A percentile compares a stretch with the other conserved stretches of the same genome.
phyloP scores from a whole-genome alignment of 2,329 filamentous ascomycete genomes.

The Rhynchosporium secalis region DNA sequence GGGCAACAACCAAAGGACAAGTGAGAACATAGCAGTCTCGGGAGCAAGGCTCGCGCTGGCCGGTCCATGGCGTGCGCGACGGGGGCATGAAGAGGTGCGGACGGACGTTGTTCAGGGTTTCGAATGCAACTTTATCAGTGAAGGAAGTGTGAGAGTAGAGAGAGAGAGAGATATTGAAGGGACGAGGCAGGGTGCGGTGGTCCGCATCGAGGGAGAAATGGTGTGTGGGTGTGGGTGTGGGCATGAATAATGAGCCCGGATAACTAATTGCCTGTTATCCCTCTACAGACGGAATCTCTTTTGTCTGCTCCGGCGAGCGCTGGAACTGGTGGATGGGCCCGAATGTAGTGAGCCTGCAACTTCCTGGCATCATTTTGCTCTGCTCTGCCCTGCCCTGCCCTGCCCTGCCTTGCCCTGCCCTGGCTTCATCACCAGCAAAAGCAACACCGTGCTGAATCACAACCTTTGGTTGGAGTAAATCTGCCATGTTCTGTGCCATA shows the following conservation, averaged over 20 bases:
- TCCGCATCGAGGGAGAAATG: not conserved
- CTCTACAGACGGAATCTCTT: too few species aligned
- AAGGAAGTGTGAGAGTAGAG: constrained; percentile 10
- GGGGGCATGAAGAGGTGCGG: constrained; percentile 12
- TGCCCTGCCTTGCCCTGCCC: not conserved
- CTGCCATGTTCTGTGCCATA: constrained; percentile 3
- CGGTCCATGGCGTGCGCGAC: constrained; percentile 17
- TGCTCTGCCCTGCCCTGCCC: constrained; percentile 5
- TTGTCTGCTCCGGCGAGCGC: too few species aligned
- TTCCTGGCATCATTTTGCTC: not conserved
- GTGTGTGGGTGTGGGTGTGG: constrained; percentile 6
- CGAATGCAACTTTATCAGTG: constrained; percentile 22
- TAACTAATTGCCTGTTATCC: not conserved
- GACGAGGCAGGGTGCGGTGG: constrained; percentile 1
- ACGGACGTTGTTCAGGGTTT: constrained; percentile 14
- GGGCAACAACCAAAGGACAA: not conserved
- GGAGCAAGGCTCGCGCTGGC: constrained; percentile 5
- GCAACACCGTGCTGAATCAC: constrained; percentile 11
- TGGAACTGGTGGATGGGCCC: too few species aligned
- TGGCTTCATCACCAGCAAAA: constrained; percentile 5
- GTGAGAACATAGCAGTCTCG: not conserved
- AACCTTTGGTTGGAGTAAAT: not conserved
- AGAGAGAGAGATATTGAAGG: not conserved
- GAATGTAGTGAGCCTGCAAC: not conserved
- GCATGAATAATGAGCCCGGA: not conserved